Conservation (phyloP, 495 filamentous ascomycete genomes). For the Xylaria scruposa region DNA sequence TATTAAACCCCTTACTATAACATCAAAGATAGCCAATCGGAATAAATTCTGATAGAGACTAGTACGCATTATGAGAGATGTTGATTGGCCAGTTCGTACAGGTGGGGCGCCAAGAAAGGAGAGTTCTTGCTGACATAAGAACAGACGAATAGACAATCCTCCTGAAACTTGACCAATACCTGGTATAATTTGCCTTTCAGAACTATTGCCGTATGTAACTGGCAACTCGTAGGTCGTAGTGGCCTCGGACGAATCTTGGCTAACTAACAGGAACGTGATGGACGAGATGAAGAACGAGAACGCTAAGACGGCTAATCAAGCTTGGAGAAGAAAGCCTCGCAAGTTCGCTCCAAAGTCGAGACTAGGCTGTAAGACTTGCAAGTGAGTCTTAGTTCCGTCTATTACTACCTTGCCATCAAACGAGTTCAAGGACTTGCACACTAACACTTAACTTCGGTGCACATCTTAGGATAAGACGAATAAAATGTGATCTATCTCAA, state of each 20-base stretch:
- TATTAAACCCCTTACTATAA: background rate
- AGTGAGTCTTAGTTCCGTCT: slow-evolving; percentile 37
- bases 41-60: slow-evolving; percentile 29
- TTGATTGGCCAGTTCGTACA: background rate
- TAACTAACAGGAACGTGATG: slow-evolving; percentile 15
- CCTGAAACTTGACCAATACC: background rate
- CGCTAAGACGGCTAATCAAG: slow-evolving; percentile 28
- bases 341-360: slow-evolving; percentile 46
- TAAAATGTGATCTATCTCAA: slow-evolving; percentile 32
- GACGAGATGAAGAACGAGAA: slow-evolving; percentile 2
- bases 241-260: slow-evolving; percentile 4
- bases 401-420: slow-evolving; percentile 18
- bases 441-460: slow-evolving; percentile 18
- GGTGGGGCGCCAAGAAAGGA: slow-evolving; percentile 7
- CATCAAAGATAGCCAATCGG: slow-evolving; percentile 18
- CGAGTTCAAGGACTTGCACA: slow-evolving; percentile 12
- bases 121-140: background rate
- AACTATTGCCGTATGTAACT: background rate
- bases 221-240: background rate
- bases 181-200: background rate
- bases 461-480: slow-evolving; percentile 28
- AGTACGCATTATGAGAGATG: slow-evolving; percentile 13
- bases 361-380: slow-evolving; percentile 48
- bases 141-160: background rate
- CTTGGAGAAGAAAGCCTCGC: slow-evolving; percentile 44